Percentiles rank a stretch among this genome's conserved stretches.
Conservation (phyloP, 495 filamentous ascomycete species). For the Parathielavia appendiculata region DNA sequence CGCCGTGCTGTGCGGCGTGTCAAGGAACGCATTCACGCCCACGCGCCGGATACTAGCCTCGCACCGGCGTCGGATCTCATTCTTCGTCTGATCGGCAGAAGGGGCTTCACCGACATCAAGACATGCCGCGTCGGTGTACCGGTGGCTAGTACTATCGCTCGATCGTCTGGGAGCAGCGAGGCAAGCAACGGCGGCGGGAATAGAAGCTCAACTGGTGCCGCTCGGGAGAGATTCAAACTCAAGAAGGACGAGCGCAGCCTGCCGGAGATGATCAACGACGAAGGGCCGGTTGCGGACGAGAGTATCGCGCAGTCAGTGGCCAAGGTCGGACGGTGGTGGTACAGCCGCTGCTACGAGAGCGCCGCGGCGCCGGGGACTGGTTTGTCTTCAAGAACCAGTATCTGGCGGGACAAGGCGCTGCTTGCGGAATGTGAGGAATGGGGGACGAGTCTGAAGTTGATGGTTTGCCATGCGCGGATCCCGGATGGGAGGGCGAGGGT, state of each 20-base stretch:
- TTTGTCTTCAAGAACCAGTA: conserved; percentile 51
- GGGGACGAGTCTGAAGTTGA: conserved; percentile 79
- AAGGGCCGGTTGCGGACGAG: conserved; percentile 60
- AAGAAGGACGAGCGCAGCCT: conserved; percentile 54
- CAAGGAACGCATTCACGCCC: conserved; percentile 66
- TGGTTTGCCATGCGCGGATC: conserved; percentile 77
- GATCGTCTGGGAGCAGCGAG: conserved; percentile 23
- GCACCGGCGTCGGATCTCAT: conserved; percentile 74
- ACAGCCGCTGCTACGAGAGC: conserved; percentile 81
- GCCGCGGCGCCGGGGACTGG: conserved; percentile 47
- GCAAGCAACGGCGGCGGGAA: conserved; percentile 10
- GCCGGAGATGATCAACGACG: conserved; percentile 64
- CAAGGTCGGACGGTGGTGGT: conserved; percentile 94
- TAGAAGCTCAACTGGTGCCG: conserved; percentile 3
- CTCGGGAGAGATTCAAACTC: conserved; percentile 17
- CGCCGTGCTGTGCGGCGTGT: conserved; percentile 70
- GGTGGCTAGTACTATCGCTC: conserved; percentile 63
- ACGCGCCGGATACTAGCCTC: conserved; percentile 55
- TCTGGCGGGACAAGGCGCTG: conserved; percentile 74
- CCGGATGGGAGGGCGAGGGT: conserved; percentile 38
- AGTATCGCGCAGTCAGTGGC: conserved; percentile 88
- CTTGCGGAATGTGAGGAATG: conserved; percentile 80
- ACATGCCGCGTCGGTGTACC: conserved; percentile 87
- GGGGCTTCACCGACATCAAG: conserved; percentile 80
- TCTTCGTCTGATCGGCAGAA: conserved; percentile 65